These are phyloP conservation scores for Lactarius evosmus DNA, from an alignment of 768 basidiomycete species.

Conservation along the genomic window DNA sequence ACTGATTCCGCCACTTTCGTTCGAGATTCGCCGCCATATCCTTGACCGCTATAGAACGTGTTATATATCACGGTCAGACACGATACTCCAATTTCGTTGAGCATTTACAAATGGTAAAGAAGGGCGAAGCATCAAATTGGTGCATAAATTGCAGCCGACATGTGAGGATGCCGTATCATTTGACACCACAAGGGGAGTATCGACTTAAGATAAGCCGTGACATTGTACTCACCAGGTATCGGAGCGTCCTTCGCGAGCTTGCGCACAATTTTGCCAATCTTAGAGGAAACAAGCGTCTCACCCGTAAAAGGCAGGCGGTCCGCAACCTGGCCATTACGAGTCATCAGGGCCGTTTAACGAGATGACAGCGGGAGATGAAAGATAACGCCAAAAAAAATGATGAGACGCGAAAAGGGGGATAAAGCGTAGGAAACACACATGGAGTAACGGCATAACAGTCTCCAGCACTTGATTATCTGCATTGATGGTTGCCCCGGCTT, in stretches of 20 bases:
- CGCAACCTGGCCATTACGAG: conserved; percentile 53
- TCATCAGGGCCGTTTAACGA: conserved; percentile 10
- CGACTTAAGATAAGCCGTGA: background rate
- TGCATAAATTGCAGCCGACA: conserved; percentile 12
- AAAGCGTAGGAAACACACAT: conserved; percentile 52
- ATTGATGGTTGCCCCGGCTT: conserved; percentile 58
- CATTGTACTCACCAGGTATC: conserved; percentile 69
- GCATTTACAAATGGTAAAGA: conserved; percentile 12
- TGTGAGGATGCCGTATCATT: conserved; percentile 10
- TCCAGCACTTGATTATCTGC: conserved; percentile 56
- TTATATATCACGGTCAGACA: conserved; percentile 64
- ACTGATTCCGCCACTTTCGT: conserved; percentile 72
- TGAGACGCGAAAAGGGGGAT: conserved; percentile 16
- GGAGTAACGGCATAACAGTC: conserved; percentile 82
- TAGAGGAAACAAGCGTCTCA: conserved; percentile 63
- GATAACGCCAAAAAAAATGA: conserved; percentile 26
- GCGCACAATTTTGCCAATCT: conserved; percentile 76
- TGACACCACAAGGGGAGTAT: conserved; percentile 4
- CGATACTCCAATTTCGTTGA: conserved; percentile 34
- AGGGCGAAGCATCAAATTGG: conserved; percentile 1
- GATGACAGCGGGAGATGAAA: conserved; percentile 25
- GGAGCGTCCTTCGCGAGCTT: conserved; percentile 74
- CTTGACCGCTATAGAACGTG: conserved; percentile 73
- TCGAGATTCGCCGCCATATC: conserved; percentile 90
- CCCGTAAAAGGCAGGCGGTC: conserved; percentile 78